Conservation (phyloP, 1,284 basidiomycete genomes). For the Neolentinus lepideus region DNA sequence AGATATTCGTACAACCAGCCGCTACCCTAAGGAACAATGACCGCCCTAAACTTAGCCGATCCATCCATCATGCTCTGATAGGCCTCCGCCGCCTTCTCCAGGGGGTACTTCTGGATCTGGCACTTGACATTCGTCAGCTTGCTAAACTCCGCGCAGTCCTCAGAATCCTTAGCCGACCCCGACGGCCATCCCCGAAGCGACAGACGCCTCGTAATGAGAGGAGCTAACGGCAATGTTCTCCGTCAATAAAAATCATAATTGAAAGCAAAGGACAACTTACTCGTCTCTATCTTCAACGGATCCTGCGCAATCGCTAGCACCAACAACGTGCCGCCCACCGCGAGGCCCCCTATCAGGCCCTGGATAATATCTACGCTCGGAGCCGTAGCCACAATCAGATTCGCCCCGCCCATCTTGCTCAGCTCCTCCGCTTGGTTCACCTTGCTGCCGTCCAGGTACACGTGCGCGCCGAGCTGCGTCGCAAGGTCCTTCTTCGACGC, state of each 20-base stretch:
- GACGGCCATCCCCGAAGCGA: conserved; percentile 17
- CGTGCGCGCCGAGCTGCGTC: conserved; percentile 11
- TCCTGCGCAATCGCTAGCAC: background rate
- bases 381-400: conserved; percentile 24
- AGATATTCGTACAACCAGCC: too few species aligned
- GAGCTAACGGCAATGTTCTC: conserved; percentile 6
- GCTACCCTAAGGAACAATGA: conserved; percentile 16
- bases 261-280: background rate
- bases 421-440: conserved; percentile 19
- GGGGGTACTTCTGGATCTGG: conserved; percentile 18
- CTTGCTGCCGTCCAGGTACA: conserved; percentile 14
- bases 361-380: conserved; percentile 22
- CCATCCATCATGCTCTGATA: conserved; percentile 12
- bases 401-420: conserved; percentile 29
- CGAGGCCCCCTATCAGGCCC: conserved; percentile 23
- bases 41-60: conserved; percentile 20
- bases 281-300: background rate
- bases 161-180: conserved; percentile 17
- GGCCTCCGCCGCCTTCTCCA: conserved; percentile 19
- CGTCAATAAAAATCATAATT: background rate
- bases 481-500: conserved; percentile 14
- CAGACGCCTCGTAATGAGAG: conserved; percentile 15
- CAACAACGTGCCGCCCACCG: conserved; percentile 16
- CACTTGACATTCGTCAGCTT: conserved; percentile 15
- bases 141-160: conserved; percentile 16